These are phyloP conservation scores for Corymbia calophylla DNA, from an alignment of 441 rosid genomes.

Conservation along the genomic window DNA sequence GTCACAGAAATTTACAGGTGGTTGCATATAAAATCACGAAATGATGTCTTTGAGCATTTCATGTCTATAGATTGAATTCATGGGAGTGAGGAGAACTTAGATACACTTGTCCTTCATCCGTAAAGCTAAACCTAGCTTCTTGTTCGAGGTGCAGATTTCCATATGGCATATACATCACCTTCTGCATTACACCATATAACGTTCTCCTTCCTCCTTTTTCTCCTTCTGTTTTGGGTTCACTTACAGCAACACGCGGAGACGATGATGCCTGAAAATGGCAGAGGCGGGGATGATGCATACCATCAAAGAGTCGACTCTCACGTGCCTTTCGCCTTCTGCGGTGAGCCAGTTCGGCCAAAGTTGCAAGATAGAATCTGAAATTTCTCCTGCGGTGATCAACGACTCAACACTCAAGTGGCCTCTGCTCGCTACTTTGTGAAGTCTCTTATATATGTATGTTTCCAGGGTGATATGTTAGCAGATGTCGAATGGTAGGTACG, in stretches of 20 bases:
- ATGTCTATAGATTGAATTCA: neutral
- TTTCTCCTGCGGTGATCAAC: neutral
- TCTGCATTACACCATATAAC: neutral
- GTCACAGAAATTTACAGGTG: neutral
- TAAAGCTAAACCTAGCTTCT: neutral
- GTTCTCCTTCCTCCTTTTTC: neutral
- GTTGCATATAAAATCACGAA: neutral
- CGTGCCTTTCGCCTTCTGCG: conserved; percentile 25
- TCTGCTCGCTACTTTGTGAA: neutral
- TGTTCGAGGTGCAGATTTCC: neutral
- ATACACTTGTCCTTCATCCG: neutral
- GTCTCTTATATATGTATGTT: neutral
- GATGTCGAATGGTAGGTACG: neutral
- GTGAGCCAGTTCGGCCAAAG: conserved; percentile 74
- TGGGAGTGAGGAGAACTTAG: neutral
- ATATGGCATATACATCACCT: neutral
- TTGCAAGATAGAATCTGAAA: neutral
- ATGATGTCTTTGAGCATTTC: neutral
- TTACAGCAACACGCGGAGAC: conserved; percentile 51
- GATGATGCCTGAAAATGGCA: conserved; percentile 34
- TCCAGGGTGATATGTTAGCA: neutral
- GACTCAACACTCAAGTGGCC: neutral
- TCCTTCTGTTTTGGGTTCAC: neutral
- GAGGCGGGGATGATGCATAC: conserved; percentile 29
- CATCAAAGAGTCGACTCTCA: conserved; percentile 24